Conservation (phyloP, 768 basidiomycete genomes). For the Leccinum boreale region DNA sequence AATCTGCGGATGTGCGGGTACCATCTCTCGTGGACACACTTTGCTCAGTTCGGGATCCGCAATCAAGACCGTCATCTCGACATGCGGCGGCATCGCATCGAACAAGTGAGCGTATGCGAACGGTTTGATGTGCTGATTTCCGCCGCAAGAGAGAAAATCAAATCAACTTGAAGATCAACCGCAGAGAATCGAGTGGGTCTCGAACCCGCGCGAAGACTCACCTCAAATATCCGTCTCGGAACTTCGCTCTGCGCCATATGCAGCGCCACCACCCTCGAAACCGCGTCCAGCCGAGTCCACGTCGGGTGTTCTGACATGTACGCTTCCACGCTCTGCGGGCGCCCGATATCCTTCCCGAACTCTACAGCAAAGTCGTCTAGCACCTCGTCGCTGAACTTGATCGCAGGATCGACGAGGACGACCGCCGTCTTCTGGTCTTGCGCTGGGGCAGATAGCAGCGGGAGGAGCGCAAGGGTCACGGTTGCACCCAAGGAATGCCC, state of each 20-base stretch:
- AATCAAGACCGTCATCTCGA: constrained; percentile 13
- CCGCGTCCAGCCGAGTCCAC: constrained; percentile 15
- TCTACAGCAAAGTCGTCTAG: background rate
- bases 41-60: constrained; percentile 9
- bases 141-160: too few relatives aligned
- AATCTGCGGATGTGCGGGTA: constrained; percentile 6
- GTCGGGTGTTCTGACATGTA: constrained; percentile 8
- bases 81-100: constrained; percentile 5
- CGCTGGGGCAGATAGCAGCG: constrained; percentile 1
- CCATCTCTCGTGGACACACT: constrained; percentile 1
- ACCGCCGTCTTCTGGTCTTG: background rate
- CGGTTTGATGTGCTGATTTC: constrained; percentile 13
- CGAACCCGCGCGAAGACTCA: background rate
- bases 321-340: constrained; percentile 5
- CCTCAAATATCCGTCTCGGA: constrained; percentile 5
- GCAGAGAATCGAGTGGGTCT: background rate
- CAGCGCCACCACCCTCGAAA: constrained; percentile 10
- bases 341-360: background rate
- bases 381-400: constrained; percentile 1
- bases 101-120: constrained; percentile 14
- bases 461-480: constrained; percentile 9
- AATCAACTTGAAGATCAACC: background rate
- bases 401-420: constrained; percentile 15
- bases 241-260: constrained; percentile 6
- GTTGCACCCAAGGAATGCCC: constrained; percentile 16